Percentiles rank a stretch among this genome's conserved stretches.
Conservation (phyloP, 1,284 basidiomycete genomes). For the Pascua guehoae region DNA sequence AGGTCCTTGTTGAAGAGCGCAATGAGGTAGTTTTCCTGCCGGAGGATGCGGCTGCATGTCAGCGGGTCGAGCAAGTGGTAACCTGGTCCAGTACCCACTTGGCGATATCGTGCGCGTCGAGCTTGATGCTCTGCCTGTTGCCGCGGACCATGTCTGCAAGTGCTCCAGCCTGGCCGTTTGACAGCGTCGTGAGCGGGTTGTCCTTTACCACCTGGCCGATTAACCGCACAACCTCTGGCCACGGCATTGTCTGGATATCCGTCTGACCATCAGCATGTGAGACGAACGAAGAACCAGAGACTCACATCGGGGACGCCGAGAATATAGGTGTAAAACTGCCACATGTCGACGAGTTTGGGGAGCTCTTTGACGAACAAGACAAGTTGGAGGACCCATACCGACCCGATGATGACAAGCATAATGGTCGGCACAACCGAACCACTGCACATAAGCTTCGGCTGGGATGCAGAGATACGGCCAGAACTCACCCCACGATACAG, state of each 20-base stretch:
- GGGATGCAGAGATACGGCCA: conserved; percentile 1
- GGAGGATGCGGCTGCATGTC: conserved; percentile 68
- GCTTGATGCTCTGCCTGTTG: conserved; percentile 56
- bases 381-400: conserved; percentile 68
- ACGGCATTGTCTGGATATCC: conserved; percentile 95
- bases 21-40: conserved; percentile 97
- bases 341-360: conserved; percentile 80
- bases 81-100: conserved; percentile 48
- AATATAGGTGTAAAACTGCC: conserved; percentile 70
- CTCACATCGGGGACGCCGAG: conserved; percentile 58
- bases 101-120: conserved; percentile 79
- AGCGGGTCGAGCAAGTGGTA: background rate
- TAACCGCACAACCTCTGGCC: conserved; percentile 88
- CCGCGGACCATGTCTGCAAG: conserved; percentile 35
- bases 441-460: too few species aligned
- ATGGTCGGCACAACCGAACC: conserved; percentile 48
- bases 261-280: conserved; percentile 58
- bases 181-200: conserved; percentile 77
- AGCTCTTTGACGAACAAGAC: conserved; percentile 55
- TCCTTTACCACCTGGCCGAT: conserved; percentile 84
- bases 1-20: conserved; percentile 96
- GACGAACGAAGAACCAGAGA: too few species aligned
- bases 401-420: conserved; percentile 74
- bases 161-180: conserved; percentile 51
- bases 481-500: conserved; percentile 72